Evolutionary conservation across 2,329 filamentous ascomycete genomes (phyloP), one percentile per base, ranked within the genome.

Genomic region (Calonectria hongkongensis): DNA sequence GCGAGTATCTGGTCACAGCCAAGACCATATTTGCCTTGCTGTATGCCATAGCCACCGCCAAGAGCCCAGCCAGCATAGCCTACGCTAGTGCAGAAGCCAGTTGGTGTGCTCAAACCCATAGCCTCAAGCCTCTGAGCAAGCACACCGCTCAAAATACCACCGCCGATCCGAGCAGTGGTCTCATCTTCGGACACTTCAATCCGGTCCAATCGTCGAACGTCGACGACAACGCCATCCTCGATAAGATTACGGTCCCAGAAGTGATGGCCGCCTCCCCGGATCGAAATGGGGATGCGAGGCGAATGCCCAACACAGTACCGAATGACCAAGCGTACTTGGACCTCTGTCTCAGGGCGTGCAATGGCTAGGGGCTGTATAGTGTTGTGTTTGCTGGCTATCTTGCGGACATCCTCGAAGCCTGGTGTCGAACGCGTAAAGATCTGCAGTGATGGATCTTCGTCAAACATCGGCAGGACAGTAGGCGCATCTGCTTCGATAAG

Each of bases 111-210:
- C 2, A 81, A 67, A 13, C 69, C 62, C 28, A 72, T 45, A 12
- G 60, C 48, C 3, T 65, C 75, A 15, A 81, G 70, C 12, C 62
- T 39, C 25, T 58, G 64, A 18, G 72, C 51, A 13, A 80, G 68
- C 1, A 48, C 47, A 10, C 73, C 71, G 3, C 70, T 47, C 0
- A 63, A 48, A 45, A 74, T 63, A 2, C 77, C 79, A 4, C 75
- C 75, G 5, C 77, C 78, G 15, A 79, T 68, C 7, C 36, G 68
- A 15, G 75, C 76, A 16, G 66, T 70, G 13, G 28, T 28, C 43
- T 47, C 68, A 41, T 72, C 66, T 3, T 68, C 36, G 82, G 58
- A 84, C 84, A 6, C 50, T 6, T 68, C 54, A 8, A 70, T 48
- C 9, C 47, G 54, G 10, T 74, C 63, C 39, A 74, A 16, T n/a